Conservation (phyloP, 139 green algal genomes). For the Limnomonas spitsbergensis region DNA sequence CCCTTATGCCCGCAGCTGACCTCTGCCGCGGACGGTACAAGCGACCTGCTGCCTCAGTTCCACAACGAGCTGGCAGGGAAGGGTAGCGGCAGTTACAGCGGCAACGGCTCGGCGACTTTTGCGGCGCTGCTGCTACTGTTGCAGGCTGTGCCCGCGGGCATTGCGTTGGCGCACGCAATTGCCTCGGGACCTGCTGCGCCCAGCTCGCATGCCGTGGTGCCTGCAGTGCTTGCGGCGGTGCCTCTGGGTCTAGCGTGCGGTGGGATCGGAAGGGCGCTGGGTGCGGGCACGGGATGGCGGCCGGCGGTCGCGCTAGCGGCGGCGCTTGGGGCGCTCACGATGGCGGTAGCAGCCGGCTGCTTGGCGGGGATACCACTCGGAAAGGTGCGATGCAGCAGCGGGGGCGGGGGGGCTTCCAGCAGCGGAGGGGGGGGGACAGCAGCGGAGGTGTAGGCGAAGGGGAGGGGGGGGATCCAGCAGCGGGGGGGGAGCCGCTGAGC, state of each 20-base stretch:
- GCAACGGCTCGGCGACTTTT: not conserved
- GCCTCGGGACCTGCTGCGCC: not conserved
- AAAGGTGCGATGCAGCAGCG: not conserved
- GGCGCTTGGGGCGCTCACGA: not conserved
- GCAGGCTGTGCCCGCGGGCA: slow-evolving; percentile 2
- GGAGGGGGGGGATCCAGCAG: not conserved
- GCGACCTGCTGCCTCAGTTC: not conserved
- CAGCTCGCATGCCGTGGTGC: not conserved
- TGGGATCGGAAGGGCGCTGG: not conserved
- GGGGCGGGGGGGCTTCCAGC: not conserved
- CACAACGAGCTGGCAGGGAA: not conserved
- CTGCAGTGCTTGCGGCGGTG: not conserved
- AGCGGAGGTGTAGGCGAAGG: not conserved
- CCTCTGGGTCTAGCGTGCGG: not conserved
- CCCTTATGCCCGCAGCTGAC: no score
- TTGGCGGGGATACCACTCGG: not conserved
- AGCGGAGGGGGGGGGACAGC: not conserved
- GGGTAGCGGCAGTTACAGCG: not conserved
- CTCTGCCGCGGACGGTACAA: no score
- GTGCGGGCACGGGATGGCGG: not conserved
- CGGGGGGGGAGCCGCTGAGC: not conserved
- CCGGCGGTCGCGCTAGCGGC: not conserved
- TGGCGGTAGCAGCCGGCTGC: not conserved
- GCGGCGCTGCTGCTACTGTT: not conserved
- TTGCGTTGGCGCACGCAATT: not conserved